Evolutionary conservation across 1,284 basidiomycete genomes (phyloP).

Genomic region (Irpex rosettiformis): DNA sequence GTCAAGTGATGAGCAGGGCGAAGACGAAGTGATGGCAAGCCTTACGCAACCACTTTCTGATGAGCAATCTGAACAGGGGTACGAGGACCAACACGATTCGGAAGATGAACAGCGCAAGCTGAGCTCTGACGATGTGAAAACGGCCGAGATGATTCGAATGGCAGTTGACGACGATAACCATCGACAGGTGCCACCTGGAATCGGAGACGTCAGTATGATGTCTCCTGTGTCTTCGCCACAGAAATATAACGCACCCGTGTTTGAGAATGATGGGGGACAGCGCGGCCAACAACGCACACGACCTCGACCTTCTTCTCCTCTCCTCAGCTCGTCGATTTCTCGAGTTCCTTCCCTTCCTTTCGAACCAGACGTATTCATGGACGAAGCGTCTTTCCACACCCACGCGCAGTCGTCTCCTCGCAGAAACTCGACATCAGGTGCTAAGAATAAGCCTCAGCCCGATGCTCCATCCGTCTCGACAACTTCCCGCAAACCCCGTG

Average conservation of each 20-base stretch:
- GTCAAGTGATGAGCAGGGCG: background rate
- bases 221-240: background rate
- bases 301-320: background rate
- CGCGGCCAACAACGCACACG: background rate
- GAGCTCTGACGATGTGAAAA: background rate
- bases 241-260: background rate
- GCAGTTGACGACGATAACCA: background rate
- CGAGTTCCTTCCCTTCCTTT: background rate
- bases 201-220: background rate
- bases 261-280: too few species aligned
- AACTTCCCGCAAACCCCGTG: background rate
- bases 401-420: background rate
- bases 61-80: background rate
- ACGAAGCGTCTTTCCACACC: background rate
- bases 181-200: too few species aligned
- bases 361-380: constrained; percentile 1
- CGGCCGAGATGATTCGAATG: background rate
- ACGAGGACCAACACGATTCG: too few species aligned
- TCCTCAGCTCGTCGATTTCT: background rate
- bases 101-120: background rate
- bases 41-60: background rate
- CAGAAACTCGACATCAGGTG: background rate
- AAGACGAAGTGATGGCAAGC: background rate
- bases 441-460: background rate
- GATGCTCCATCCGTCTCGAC: background rate